Base-by-base conservation (phyloP, 371 early-diverging fungal genomes). In the Circinella minor region DNA sequence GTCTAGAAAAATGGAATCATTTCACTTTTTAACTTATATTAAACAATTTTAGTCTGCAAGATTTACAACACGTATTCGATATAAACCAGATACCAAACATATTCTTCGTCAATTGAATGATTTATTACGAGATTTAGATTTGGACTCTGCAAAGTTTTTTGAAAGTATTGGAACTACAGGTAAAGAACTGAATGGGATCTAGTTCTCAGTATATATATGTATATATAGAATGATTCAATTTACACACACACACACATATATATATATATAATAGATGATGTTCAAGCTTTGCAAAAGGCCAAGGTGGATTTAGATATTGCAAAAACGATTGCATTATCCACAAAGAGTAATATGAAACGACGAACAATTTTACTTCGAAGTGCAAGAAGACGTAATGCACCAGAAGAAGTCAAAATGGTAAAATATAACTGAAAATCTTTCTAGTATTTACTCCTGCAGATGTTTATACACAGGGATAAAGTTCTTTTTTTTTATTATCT, bases 301-400 rank as follows among this genome's bases (percentile, higher is more conserved):
- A 79, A 77, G 68, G 81, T 82, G 34, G 77, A 84, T 66, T 66
- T 84, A 38, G 82, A 82, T 51, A 78, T 84, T 62, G 85, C 85
- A 15, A 84, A 81, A 65, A 84, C 85, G 1, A 78, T 84, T 49
- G 72, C 81, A 13, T 61, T 82, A 34, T 82, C 85, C 17, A 79
- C 82, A 8, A 81, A 81, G 65, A 84, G 81, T 61, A 81, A 82
- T 49, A 61, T 84, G 75, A 83, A 81, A 59, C 75, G 77, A 3
- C 71, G 83, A 48, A 75, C 71, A 17, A 76, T 72, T 20, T 36
- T 81, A 43, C 65, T 83, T 27, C 74, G 73, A 55, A 75, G 74
- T 54, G 70, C 70, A 36, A 57, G 76, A 49, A 73, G 72, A 63
- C 77, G 75, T 59, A 71, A 74, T 64, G 71, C 63, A 15, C 54